These are phyloP conservation scores for Paraphoma chrysanthemicola DNA, from an alignment of 2,329 filamentous ascomycete genomes.

Conservation along the genomic window DNA sequence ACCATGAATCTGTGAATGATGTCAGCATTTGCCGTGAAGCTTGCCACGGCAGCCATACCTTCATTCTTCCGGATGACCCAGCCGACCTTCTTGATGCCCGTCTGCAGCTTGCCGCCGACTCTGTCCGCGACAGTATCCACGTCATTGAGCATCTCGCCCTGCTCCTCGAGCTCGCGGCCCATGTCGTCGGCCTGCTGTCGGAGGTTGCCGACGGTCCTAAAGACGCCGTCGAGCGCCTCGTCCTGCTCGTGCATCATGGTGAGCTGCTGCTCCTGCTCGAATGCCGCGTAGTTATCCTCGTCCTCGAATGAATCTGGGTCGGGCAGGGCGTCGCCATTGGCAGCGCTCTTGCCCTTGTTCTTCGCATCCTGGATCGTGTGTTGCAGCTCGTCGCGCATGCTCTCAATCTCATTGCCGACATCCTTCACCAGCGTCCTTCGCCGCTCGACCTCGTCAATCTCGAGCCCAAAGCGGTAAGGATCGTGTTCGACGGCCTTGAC, in stretches of 20 bases:
- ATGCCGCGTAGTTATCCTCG: conserved; percentile 73
- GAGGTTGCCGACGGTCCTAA: conserved; percentile 89
- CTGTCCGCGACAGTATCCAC: conserved; percentile 86
- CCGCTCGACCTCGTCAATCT: conserved; percentile 80
- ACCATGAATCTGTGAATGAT: conserved; percentile 65
- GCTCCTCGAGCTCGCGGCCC: conserved; percentile 95
- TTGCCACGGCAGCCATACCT: conserved; percentile 60
- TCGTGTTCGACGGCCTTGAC: conserved; percentile 88
- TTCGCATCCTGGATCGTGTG: conserved; percentile 60
- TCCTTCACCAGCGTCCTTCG: conserved; percentile 85
- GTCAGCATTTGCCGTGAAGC: not conserved
- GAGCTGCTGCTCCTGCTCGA: conserved; percentile 89
- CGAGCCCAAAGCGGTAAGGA: conserved; percentile 85
- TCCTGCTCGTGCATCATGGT: conserved; percentile 96
- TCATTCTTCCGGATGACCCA: conserved; percentile 89
- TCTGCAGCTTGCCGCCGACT: conserved; percentile 84
- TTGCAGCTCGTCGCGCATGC: conserved; percentile 83
- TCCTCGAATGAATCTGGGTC: conserved; percentile 66
- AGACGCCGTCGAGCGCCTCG: conserved; percentile 88
- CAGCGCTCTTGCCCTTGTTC: conserved; percentile 46
- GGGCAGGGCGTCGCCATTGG: conserved; percentile 60
- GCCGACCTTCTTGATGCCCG: conserved; percentile 84
- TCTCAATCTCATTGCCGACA: conserved; percentile 85
- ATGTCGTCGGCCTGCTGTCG: conserved; percentile 92
- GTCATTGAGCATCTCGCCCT: conserved; percentile 84